phyloP scores from a whole-genome alignment of 306 rosid genomes.

The Trichosanthes cucumerina region DNA sequence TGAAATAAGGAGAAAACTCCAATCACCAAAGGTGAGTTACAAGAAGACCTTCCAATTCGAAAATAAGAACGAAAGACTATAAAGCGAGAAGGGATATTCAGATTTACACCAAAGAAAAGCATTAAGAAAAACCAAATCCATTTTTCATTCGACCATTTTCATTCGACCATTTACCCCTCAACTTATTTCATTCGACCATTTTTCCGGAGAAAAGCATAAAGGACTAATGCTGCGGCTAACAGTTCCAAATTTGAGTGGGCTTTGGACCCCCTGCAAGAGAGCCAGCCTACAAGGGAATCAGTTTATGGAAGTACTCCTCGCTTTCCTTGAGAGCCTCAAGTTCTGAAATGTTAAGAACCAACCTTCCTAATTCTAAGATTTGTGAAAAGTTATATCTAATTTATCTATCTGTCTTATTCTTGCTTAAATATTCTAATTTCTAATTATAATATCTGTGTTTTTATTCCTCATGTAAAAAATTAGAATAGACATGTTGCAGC shows the following conservation, averaged over 20 bases:
- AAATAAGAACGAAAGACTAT: no score
- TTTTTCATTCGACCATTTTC: no score
- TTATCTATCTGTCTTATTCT: neutral
- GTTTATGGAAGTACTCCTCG: neutral
- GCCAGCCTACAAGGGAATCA: neutral
- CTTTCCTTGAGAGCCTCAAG: neutral
- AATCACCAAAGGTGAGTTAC: no score
- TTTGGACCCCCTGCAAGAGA: neutral
- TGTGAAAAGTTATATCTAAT: neutral
- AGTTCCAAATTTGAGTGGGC: neutral
- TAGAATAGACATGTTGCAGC: neutral
- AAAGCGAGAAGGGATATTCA: no score
- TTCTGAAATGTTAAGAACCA: neutral
- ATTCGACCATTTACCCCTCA: no score
- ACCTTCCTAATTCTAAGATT: neutral
- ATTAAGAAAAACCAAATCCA: no score
- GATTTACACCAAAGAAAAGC: no score
- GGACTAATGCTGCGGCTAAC: neutral
- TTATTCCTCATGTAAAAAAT: neutral
- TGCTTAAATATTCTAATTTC: neutral
- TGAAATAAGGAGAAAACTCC: no score
- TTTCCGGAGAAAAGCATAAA: neutral
- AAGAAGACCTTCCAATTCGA: no score
- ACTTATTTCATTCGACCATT: neutral
- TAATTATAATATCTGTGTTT: neutral